phyloP scores from a whole-genome alignment of 163 green algal species.

The Picocystis sp. region DNA sequence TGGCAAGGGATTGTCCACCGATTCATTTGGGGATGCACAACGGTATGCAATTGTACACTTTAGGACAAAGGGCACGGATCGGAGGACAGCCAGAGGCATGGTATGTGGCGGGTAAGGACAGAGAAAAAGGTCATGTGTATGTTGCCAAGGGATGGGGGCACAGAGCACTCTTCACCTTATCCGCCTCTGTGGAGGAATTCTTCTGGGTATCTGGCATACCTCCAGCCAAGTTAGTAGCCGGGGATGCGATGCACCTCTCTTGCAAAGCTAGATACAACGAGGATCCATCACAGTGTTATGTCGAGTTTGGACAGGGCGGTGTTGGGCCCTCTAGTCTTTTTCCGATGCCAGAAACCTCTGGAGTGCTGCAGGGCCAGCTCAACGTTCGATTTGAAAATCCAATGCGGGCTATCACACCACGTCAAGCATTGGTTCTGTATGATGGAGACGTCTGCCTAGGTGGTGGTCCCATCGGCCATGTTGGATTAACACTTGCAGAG shows the following conservation, averaged over 20 bases:
- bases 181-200: constrained; percentile 21
- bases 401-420: not conserved
- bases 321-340: not conserved
- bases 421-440: constrained; percentile 6
- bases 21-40: constrained; percentile 23
- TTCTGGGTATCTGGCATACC: constrained; percentile 34
- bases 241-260: not conserved
- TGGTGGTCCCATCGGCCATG: not conserved
- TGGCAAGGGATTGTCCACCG: not conserved
- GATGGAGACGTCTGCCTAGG: constrained; percentile 6
- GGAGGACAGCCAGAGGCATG: constrained; percentile 22
- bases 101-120: constrained; percentile 62
- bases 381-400: not conserved
- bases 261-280: not conserved
- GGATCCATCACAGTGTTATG: not conserved
- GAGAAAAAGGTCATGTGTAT: constrained; percentile 23
- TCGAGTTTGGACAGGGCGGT: not conserved
- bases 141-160: constrained; percentile 36
- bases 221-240: constrained; percentile 4
- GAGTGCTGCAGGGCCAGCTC: not conserved
- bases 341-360: not conserved
- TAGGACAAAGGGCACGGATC: constrained; percentile 46
- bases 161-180: constrained; percentile 32
- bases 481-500: too few relatives aligned
- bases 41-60: constrained; percentile 47